Percentiles rank a stretch among this genome's conserved stretches.
Evolutionary conservation across 1,284 basidiomycete genomes (phyloP).

Genomic region (Malassezia sympodialis): DNA sequence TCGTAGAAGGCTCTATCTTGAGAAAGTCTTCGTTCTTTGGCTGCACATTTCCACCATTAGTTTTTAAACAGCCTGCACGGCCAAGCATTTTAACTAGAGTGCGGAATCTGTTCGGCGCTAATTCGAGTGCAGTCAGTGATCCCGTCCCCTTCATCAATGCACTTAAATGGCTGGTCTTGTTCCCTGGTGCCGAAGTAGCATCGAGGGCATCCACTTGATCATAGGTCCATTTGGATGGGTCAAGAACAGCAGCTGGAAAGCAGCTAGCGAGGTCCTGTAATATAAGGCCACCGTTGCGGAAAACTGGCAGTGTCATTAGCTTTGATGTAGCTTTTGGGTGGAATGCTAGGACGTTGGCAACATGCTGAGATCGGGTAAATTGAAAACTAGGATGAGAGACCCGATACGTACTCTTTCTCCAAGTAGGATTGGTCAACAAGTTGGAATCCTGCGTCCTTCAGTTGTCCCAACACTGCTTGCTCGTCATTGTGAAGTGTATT

Average conservation of each 20-base stretch:
- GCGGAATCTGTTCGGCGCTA: conserved; percentile 19
- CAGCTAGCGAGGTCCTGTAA: conserved; percentile 96
- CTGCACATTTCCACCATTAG: conserved; percentile 21
- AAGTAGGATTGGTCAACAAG: conserved; percentile 16
- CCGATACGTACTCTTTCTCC: conserved; percentile 27
- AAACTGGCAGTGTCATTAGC: conserved; percentile 49
- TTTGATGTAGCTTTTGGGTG: conserved; percentile 52
- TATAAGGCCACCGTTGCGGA: conserved; percentile 68
- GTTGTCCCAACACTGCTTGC: conserved; percentile 57
- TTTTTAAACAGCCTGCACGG: conserved; percentile 14
- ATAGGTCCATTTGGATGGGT: conserved; percentile 12
- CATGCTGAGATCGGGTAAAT: conserved; percentile 53
- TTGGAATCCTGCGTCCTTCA: conserved; percentile 47
- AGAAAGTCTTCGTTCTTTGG: conserved; percentile 32
- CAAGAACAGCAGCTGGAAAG: conserved; percentile 71
- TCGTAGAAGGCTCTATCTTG: conserved; percentile 18
- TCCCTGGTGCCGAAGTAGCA: conserved; percentile 91
- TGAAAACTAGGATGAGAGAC: conserved; percentile 35
- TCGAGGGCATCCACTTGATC: conserved; percentile 59
- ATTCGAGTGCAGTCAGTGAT: conserved; percentile 32
- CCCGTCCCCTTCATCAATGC: conserved; percentile 53
- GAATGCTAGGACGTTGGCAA: conserved; percentile 70
- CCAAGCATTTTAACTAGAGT: conserved; percentile 22
- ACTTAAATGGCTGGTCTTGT: conserved; percentile 89
- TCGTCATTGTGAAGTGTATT: conserved; percentile 22